phyloP scores from a whole-genome alignment of 441 rosid species.

The Breynia disticha region DNA sequence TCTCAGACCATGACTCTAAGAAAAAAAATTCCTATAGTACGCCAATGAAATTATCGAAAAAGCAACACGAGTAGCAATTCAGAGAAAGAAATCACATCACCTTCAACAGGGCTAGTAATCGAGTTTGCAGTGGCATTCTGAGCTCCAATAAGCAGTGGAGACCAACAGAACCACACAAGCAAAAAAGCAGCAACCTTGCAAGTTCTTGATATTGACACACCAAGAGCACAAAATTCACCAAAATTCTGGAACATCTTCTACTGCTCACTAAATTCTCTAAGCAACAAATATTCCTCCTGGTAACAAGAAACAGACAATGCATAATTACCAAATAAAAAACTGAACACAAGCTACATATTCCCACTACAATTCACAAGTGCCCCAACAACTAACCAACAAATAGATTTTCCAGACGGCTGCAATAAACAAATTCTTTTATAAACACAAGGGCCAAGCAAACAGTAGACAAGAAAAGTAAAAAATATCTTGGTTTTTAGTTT shows the following conservation, averaged over 20 bases:
- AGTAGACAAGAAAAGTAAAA: too few species aligned
- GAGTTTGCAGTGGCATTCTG: conserved; percentile 31
- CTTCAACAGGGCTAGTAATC: conserved; percentile 63
- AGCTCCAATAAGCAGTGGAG: conserved; percentile 33
- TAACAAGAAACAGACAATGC: conserved; percentile 5
- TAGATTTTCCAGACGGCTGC: background rate
- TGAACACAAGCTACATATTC: too few species aligned
- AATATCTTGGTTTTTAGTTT: too few species aligned
- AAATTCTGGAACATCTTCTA: conserved; percentile 16
- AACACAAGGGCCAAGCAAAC: too few species aligned
- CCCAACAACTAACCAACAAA: too few species aligned
- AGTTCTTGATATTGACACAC: conserved; percentile 21
- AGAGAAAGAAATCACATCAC: conserved; percentile 17
- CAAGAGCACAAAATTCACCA: conserved; percentile 5
- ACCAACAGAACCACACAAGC: conserved; percentile 29
- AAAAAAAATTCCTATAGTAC: too few species aligned
- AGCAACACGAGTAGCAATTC: too few species aligned
- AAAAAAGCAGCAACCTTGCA: conserved; percentile 22
- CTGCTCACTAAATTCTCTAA: background rate
- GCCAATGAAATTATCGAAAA: too few species aligned
- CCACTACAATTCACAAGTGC: too few species aligned
- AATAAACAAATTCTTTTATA: too few species aligned
- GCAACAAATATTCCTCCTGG: conserved; percentile 11
- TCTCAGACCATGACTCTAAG: too few species aligned
- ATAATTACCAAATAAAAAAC: too few species aligned